Conservation (phyloP, 352 stramenopile species). For the Globisporangium splendens region DNA sequence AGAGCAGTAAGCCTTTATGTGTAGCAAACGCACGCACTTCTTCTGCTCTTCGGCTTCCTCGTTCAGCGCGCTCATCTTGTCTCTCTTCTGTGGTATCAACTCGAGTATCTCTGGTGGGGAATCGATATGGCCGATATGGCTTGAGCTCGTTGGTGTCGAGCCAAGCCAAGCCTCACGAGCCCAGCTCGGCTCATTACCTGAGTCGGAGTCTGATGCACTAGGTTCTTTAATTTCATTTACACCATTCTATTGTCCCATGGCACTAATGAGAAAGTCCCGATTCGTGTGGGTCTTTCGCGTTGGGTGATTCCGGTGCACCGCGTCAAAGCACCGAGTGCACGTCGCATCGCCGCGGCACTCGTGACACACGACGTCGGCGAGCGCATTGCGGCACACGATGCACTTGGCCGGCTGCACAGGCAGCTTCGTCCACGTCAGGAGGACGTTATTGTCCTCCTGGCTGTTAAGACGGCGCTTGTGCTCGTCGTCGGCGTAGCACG, state of each 20-base stretch:
- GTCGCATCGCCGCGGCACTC: conserved; percentile 50
- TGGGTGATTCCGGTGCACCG: conserved; percentile 36
- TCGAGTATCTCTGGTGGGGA: too few species aligned
- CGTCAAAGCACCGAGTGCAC: conserved; percentile 44
- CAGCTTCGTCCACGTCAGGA: conserved; percentile 55
- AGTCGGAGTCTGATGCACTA: too few species aligned
- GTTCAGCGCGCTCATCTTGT: conserved; percentile 18
- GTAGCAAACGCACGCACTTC: conserved; percentile 54
- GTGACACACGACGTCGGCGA: conserved; percentile 43
- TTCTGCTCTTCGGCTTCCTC: conserved; percentile 65
- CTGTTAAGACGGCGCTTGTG: conserved; percentile 8
- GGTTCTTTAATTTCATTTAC: too few species aligned
- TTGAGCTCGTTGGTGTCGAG: too few species aligned
- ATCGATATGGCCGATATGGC: too few species aligned
- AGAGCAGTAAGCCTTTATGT: too few species aligned
- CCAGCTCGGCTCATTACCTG: too few species aligned
- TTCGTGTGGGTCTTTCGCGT: conserved; percentile 25
- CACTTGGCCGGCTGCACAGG: conserved; percentile 49
- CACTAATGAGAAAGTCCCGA: neutral
- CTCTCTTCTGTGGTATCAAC: too few species aligned
- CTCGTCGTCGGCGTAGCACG: conserved; percentile 45
- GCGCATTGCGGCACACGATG: conserved; percentile 49
- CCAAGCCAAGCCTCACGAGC: too few species aligned
- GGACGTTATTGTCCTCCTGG: neutral
- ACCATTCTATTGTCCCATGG: too few species aligned